Evolutionary conservation across 2,329 filamentous ascomycete genomes (phyloP).

Genomic region (Davidsoniella australis): DNA sequence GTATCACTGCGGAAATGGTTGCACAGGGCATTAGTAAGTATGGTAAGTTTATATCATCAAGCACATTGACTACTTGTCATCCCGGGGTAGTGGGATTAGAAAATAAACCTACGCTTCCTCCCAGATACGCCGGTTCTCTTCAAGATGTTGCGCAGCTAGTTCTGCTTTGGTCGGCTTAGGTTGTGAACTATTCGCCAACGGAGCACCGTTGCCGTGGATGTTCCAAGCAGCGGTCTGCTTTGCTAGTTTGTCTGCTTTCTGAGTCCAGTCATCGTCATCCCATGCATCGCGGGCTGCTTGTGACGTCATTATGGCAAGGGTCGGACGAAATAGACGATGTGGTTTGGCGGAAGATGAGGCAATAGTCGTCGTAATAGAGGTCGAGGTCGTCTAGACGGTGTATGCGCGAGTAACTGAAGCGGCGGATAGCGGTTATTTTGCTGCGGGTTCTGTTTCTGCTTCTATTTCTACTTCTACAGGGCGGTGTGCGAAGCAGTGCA

Average conservation of each 20-base stretch:
- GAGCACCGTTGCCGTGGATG: constrained; percentile 2
- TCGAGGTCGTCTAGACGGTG: not conserved
- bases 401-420: too few relatives aligned
- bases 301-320: constrained; percentile 28
- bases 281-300: constrained; percentile 53
- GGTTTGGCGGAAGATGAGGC: constrained; percentile 18
- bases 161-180: constrained; percentile 52
- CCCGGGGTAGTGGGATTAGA: not conserved
- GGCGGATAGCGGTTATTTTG: not conserved
- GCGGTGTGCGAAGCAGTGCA: constrained; percentile 6
- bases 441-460: not conserved
- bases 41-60: not conserved
- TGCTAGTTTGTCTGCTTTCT: constrained; percentile 45
- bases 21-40: not conserved
- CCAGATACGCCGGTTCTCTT: constrained; percentile 76
- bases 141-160: constrained; percentile 60
- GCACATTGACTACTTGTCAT: not conserved
- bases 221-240: constrained; percentile 16
- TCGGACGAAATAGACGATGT: constrained; percentile 15
- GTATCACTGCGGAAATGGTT: constrained; percentile 39
- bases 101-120: constrained; percentile 51
- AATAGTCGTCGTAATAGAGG: not conserved
- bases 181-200: constrained; percentile 20
- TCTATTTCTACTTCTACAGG: constrained; percentile 2
- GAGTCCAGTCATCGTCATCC: constrained; percentile 84